Base-by-base conservation (phyloP, 139 green algal species). In the Raphidocelis subcapitata region DNA sequence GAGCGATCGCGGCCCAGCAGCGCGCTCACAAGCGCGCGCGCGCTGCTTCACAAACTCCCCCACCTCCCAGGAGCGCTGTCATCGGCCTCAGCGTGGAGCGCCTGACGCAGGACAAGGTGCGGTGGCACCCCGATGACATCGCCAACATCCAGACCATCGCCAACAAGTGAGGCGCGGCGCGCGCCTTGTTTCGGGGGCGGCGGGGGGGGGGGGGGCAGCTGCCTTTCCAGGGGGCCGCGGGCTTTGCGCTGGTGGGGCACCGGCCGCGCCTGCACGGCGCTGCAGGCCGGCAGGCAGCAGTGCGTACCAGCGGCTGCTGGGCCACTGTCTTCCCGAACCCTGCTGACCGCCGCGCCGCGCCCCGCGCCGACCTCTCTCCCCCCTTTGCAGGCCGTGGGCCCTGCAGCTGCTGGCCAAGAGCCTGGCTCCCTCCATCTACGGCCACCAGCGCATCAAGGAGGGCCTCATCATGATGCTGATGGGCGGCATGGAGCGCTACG, bases 401-500 rank as follows among this genome's bases (percentile, higher is more conserved):
- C 86, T 98, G 75, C 82, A 94, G 14, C 77, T 95, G 76, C 85
- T 99, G 62, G 93, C 79, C 18, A 63, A 77, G 61, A 94, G 83
- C 37, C 82, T 99, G 36, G 96, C 96, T 3, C 96, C 96, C 10
- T 98, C 94, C 75, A 99, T 99, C 82, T 98, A 89, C 66, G 96
- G 96, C 26, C 94, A 99, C 80, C 62, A 89, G 65, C 80, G 70
- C 55, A 93, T 99, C 72, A 99, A 99, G 85, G 91, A 87, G 74
- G 85, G 84, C 26, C 67, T 92, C 24, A 67, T 88, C 26, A 73
- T 93, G 60, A 85, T 85, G 81, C 78, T 93, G 68, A 82, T 93
- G 57, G 87, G 87, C 20, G 87, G 87, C 29, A 60, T 86, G 61
- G 87, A 92, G 74, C 36, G 72, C 20, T 29, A 55, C 0, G 63